phyloP scores from a whole-genome alignment of 495 filamentous ascomycete genomes.

The Talaromyces nanjingensis region DNA sequence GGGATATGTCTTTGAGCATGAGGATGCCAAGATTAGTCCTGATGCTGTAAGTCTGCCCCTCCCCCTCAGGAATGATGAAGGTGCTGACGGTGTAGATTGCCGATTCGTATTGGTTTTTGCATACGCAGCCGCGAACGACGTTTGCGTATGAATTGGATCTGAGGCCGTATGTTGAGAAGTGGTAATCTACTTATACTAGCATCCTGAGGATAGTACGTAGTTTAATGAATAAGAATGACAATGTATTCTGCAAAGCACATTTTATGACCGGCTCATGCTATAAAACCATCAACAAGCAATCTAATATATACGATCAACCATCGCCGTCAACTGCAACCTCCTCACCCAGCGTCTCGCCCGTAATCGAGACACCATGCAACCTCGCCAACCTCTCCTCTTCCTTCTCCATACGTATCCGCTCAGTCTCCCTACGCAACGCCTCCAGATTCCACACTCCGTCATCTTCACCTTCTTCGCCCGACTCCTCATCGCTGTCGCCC shows the following conservation, averaged over 20 bases:
- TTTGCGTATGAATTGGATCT: slow-evolving; percentile 86
- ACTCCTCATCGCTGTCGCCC: slow-evolving; percentile 53
- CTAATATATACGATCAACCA: neutral
- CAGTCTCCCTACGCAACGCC: slow-evolving; percentile 64
- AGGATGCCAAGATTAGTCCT: slow-evolving; percentile 71
- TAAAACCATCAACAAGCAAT: neutral
- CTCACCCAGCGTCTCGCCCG: slow-evolving; percentile 5
- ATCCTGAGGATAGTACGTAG: neutral
- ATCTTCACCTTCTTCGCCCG: slow-evolving; percentile 52
- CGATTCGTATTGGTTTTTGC: slow-evolving; percentile 81
- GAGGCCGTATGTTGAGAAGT: slow-evolving; percentile 75
- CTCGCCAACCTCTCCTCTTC: slow-evolving; percentile 39
- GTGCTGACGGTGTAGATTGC: slow-evolving; percentile 60
- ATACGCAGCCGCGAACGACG: slow-evolving; percentile 72
- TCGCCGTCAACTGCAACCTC: slow-evolving; percentile 3
- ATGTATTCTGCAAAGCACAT: neutral
- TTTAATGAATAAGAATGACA: neutral
- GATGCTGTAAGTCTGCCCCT: slow-evolving; percentile 79
- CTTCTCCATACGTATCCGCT: slow-evolving; percentile 43
- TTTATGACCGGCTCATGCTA: neutral
- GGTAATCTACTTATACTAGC: slow-evolving; percentile 20
- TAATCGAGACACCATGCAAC: slow-evolving; percentile 18
- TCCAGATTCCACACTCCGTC: slow-evolving; percentile 68
- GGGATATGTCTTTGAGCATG: slow-evolving; percentile 48
- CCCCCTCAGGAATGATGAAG: no score